These are phyloP conservation scores for Pseudocercospora fuligena DNA, from an alignment of 2,329 filamentous ascomycete genomes.

Conservation along the genomic window DNA sequence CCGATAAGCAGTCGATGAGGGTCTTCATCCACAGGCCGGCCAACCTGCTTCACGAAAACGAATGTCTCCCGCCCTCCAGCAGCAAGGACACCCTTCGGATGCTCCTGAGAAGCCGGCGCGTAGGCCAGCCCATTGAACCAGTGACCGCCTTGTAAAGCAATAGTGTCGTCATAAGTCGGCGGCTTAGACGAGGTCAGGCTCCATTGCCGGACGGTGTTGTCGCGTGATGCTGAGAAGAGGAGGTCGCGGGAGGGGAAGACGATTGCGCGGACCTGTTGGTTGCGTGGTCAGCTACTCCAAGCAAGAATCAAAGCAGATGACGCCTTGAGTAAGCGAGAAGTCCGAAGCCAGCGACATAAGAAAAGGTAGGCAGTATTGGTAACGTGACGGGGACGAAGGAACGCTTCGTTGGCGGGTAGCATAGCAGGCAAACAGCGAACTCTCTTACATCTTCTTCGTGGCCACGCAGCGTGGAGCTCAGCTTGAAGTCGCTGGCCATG, in stretches of 20 bases:
- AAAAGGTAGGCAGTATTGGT: neutral
- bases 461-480: conserved; percentile 85
- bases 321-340: neutral
- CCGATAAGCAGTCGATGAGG: conserved; percentile 86
- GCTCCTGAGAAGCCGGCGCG: conserved; percentile 68
- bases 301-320: neutral
- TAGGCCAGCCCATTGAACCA: conserved; percentile 89
- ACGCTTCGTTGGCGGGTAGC: neutral
- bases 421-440: neutral
- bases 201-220: conserved; percentile 90
- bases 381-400: neutral
- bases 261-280: conserved; percentile 78
- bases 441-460: conserved; percentile 87
- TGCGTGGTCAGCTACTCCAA: conserved; percentile 26
- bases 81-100: conserved; percentile 79
- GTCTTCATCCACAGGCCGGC: conserved; percentile 69
- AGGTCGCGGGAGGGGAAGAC: conserved; percentile 73
- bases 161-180: conserved; percentile 74
- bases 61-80: conserved; percentile 91
- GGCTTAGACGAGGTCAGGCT: conserved; percentile 68
- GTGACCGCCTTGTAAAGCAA: conserved; percentile 77
- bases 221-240: conserved; percentile 85
- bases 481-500: conserved; percentile 81
- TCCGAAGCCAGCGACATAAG: neutral
- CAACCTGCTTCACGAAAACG: conserved; percentile 83